Conservation (phyloP, 1,139 yeast genomes). For the Pichia terricola region DNA sequence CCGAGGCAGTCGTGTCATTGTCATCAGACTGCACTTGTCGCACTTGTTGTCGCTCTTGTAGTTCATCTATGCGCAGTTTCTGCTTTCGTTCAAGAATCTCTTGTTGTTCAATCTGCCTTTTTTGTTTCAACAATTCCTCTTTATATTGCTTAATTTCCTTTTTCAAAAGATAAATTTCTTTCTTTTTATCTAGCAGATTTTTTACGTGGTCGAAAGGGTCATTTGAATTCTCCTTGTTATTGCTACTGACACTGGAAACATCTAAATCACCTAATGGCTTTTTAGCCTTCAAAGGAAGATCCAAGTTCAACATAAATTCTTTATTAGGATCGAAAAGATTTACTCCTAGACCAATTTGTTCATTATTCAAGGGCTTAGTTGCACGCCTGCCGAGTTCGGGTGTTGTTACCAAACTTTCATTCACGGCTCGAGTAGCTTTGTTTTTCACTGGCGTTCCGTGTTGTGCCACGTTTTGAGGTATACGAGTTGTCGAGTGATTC, state of each 20-base stretch:
- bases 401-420: no score
- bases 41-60: not conserved
- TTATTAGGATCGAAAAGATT: no score
- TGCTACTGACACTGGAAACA: no score
- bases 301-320: no score
- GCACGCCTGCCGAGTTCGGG: no score
- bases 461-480: no score
- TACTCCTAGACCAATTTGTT: no score
- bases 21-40: not conserved
- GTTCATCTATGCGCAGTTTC: constrained; percentile 2
- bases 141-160: constrained; percentile 13
- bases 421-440: no score
- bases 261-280: not conserved
- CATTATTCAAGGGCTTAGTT: no score
- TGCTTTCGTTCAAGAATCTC: constrained; percentile 2
- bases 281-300: no score
- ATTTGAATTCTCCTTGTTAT: not conserved
- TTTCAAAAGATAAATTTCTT: constrained; percentile 8
- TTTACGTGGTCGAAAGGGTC: constrained; percentile 6
- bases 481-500: no score
- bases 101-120: constrained; percentile 4
- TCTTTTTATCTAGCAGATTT: constrained; percentile 7
- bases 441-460: no score
- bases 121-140: constrained; percentile 6
- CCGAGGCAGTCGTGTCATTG: not conserved